Conservation (phyloP, 352 stramenopile species). For the Phytophthora pisi region DNA sequence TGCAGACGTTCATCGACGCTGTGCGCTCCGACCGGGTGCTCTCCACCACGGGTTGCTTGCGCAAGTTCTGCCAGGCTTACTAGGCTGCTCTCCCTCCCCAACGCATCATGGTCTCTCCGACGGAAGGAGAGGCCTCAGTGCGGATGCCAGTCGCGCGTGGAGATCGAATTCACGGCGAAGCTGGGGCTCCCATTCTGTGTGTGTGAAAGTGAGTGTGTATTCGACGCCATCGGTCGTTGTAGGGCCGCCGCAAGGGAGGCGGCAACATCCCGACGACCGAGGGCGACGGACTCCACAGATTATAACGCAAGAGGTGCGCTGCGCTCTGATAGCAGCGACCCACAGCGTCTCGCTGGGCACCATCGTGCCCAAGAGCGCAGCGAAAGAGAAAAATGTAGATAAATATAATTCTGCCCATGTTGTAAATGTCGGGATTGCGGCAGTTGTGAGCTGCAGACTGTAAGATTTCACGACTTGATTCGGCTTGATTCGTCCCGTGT, state of each 20-base stretch:
- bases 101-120: conserved; percentile 23
- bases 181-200: conserved; percentile 20
- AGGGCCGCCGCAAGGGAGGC: conserved; percentile 20
- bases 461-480: no score
- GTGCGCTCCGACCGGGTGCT: conserved; percentile 55
- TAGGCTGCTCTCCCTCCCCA: conserved; percentile 26
- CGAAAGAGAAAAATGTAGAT: no score
- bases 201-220: conserved; percentile 29
- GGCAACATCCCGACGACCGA: neutral
- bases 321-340: neutral
- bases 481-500: no score
- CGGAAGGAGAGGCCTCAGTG: conserved; percentile 28
- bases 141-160: conserved; percentile 5
- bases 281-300: neutral
- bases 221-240: conserved; percentile 11
- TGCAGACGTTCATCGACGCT: conserved; percentile 72
- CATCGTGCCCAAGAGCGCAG: no score
- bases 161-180: conserved; percentile 33
- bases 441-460: no score
- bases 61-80: conserved; percentile 82
- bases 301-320: neutral
- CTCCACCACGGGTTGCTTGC: conserved; percentile 50
- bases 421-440: neutral
- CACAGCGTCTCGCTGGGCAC: no score
- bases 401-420: neutral